Evolutionary conservation across 1,284 basidiomycete species (phyloP).

Genomic region (Uromyces viciae-fabae): DNA sequence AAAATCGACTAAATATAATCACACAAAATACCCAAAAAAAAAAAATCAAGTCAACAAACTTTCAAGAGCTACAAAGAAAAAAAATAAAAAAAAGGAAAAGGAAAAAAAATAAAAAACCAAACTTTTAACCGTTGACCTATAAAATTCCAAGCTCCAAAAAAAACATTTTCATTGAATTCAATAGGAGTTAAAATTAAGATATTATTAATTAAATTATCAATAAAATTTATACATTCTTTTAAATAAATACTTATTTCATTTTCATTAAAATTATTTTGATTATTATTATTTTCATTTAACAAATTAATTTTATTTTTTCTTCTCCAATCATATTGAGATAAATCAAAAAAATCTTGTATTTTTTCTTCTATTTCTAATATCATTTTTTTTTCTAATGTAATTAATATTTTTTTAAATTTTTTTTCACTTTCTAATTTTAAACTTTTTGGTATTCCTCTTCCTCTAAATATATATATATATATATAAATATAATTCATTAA

Average conservation of each 20-base stretch:
- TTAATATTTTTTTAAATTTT: constrained; percentile 14
- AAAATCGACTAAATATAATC: constrained; percentile 16
- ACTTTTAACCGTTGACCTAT: constrained; percentile 85
- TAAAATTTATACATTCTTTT: constrained; percentile 90
- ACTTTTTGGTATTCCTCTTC: not conserved
- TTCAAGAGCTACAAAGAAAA: too few relatives aligned
- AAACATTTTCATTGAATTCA: constrained; percentile 78
- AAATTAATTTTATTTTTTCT: constrained; percentile 60
- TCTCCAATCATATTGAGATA: constrained; percentile 92
- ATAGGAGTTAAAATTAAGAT: constrained; percentile 72
- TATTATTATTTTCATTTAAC: constrained; percentile 28
- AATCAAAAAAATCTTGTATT: constrained; percentile 91
- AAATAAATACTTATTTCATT: constrained; percentile 70
- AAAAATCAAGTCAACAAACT: not conserved
- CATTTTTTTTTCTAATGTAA: constrained; percentile 67
- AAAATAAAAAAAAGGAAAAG: not conserved
- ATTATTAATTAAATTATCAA: constrained; percentile 91
- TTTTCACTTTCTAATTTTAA: constrained; percentile 41
- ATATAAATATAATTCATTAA: too few relatives aligned
- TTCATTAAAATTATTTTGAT: not conserved
- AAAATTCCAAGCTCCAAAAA: constrained; percentile 75
- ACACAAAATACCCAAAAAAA: not conserved
- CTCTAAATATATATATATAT: not conserved
- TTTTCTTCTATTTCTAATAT: constrained; percentile 80
- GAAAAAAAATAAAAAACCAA: constrained; percentile 37